Evolutionary conservation across 2,329 filamentous ascomycete species (phyloP).

Genomic region (Hypomyces perniciosus): DNA sequence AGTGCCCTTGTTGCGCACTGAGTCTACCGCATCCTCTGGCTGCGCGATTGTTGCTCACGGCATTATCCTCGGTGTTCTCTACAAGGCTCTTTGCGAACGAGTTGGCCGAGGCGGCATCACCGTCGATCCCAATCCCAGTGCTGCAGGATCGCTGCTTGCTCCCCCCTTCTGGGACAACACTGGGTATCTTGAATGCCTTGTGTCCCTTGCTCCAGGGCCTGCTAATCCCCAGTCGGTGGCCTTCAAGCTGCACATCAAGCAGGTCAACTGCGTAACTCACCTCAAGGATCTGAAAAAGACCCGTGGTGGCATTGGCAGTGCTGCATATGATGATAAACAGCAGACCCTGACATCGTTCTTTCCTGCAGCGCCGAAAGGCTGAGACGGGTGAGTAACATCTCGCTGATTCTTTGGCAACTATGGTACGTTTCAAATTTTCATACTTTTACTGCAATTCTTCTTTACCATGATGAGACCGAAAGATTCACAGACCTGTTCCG

Average conservation of each 20-base stretch:
- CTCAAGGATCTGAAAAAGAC: constrained; percentile 71
- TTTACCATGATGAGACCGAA: constrained; percentile 60
- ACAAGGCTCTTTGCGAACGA: constrained; percentile 54
- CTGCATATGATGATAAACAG: constrained; percentile 68
- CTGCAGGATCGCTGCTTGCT: constrained; percentile 14
- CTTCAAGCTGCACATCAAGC: constrained; percentile 43
- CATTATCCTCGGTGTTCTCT: constrained; percentile 66
- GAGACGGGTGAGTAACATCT: constrained; percentile 1
- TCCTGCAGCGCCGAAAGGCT: constrained; percentile 31
- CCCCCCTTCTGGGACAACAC: constrained; percentile 48
- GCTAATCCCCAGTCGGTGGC: constrained; percentile 22
- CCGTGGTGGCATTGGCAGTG: constrained; percentile 73
- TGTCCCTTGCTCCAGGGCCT: constrained; percentile 14
- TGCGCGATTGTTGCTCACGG: constrained; percentile 77
- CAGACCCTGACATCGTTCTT: constrained; percentile 75
- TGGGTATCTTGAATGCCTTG: constrained; percentile 35
- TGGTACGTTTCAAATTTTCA: constrained; percentile 33
- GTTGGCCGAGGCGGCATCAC: constrained; percentile 30
- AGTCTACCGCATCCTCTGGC: constrained; percentile 11
- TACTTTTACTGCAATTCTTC: constrained; percentile 10
- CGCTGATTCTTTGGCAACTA: constrained; percentile 9
- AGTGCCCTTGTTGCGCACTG: constrained; percentile 38
- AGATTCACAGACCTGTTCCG: constrained; percentile 81
- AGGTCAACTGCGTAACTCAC: constrained; percentile 66
- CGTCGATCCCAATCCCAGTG: constrained; percentile 14